These are phyloP conservation scores for Jackrogersella minutella DNA, from an alignment of 495 filamentous ascomycete genomes.

Conservation along the genomic window DNA sequence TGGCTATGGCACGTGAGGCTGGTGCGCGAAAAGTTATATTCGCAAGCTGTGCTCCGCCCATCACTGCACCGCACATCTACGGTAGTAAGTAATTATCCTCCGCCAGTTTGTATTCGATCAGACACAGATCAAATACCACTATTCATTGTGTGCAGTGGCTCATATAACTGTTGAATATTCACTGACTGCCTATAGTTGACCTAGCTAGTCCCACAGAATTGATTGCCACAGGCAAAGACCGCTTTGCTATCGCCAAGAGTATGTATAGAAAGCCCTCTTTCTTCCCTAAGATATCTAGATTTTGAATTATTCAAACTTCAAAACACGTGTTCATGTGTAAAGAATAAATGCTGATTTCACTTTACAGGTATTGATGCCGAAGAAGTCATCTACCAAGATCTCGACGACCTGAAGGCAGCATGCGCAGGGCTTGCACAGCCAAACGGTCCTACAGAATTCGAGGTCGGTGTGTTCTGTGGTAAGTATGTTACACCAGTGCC, in stretches of 20 bases:
- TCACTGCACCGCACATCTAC: conserved; percentile 67
- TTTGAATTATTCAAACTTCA: not conserved
- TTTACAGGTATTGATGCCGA: conserved; percentile 83
- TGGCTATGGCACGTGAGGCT: conserved; percentile 87
- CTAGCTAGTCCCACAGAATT: conserved; percentile 67
- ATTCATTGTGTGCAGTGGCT: no score
- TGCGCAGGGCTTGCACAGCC: conserved; percentile 75
- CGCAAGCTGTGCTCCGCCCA: conserved; percentile 85
- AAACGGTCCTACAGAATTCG: conserved; percentile 68
- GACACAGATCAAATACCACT: not conserved
- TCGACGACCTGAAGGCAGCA: conserved; percentile 82
- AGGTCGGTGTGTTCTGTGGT: conserved; percentile 97
- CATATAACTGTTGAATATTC: not conserved
- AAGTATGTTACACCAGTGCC: conserved; percentile 85
- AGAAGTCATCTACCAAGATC: conserved; percentile 85
- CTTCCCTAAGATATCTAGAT: not conserved
- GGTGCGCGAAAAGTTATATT: conserved; percentile 92
- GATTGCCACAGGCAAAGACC: conserved; percentile 42
- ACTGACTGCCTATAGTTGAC: conserved; percentile 58
- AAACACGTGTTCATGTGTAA: not conserved
- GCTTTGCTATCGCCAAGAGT: conserved; percentile 20
- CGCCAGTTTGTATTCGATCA: not conserved
- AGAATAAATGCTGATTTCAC: conserved; percentile 35
- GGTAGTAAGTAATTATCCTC: conserved; percentile 29
- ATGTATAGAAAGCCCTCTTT: not conserved